Conservation (phyloP, 2,329 filamentous ascomycete genomes). For the Aspergillus luchuensis region DNA sequence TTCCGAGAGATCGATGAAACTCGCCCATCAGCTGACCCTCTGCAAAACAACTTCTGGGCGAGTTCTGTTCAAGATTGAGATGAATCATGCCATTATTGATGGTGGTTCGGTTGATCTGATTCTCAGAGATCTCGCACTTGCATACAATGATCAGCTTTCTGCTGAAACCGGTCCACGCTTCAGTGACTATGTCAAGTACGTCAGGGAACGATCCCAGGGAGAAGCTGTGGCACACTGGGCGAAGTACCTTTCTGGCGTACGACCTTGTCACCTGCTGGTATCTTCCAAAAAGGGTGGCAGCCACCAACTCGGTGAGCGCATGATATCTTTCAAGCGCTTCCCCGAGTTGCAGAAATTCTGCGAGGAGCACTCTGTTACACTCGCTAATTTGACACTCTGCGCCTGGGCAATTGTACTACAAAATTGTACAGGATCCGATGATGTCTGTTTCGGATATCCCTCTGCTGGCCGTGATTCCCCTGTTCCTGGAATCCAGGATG, state of each 20-base stretch:
- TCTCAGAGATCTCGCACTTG: conserved; percentile 33
- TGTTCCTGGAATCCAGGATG: conserved; percentile 48
- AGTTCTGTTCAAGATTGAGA: conserved; percentile 40
- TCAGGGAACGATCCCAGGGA: conserved; percentile 29
- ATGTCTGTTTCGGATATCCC: conserved; percentile 47
- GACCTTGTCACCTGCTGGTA: conserved; percentile 9
- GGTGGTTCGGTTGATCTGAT: conserved; percentile 38
- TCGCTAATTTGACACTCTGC: conserved; percentile 41
- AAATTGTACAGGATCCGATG: conserved; percentile 35
- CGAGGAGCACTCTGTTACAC: conserved; percentile 33
- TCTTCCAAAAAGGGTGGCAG: conserved; percentile 12
- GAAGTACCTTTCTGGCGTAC: conserved; percentile 33
- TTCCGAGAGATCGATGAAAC: conserved; percentile 27
- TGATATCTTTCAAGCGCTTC: conserved; percentile 35
- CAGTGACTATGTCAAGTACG: conserved; percentile 42
- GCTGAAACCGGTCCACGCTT: conserved; percentile 34
- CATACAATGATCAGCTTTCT: conserved; percentile 34
- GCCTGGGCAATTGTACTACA: conserved; percentile 45
- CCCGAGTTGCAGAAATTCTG: conserved; percentile 36
- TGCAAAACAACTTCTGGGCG: conserved; percentile 34
- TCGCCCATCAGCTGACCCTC: conserved; percentile 39
- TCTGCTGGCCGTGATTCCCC: conserved; percentile 49
- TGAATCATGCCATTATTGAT: conserved; percentile 43
- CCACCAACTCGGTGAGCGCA: conserved; percentile 28
- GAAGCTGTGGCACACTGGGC: conserved; percentile 39